Evolutionary conservation across 139 green algal species (phyloP), one percentile per base, ranked within the genome.

Genomic region (Zygnema cylindricum): DNA sequence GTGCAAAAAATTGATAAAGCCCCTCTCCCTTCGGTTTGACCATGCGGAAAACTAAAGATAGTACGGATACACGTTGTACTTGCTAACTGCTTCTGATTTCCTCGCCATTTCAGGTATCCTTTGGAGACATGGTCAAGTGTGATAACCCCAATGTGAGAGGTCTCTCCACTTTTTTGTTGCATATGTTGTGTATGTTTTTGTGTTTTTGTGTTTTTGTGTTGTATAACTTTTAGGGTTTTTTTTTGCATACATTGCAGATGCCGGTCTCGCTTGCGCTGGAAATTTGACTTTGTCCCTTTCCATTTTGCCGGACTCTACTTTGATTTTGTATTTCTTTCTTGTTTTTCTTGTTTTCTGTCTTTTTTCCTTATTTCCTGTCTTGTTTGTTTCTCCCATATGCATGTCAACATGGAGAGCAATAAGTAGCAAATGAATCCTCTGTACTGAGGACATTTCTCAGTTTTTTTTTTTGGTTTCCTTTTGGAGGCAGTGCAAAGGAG

Each of bases 401-500:
- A 21, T 22, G 57, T 30, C 57, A 25, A 73, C 30, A 73, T 73
- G 21, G 30, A 81, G n/a, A n/a, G n/a, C n/a, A n/a, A n/a, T n/a
- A 81, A 21, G 22, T 69, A 22, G 73, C 73, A 40, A 16, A 43
- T 69, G 73, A 35, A 81, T 16, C 35, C 23, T 22, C 16, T 35
- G 21, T 69, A 22, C 21, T 81, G 21, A 35, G 30, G 22, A 16
- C 73, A 40, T 16, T 81, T 22, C 21, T 40, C 42, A 54, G 42
- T 16, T 81, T 43, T 35, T 81, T 81, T 35, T 86, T 82, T 86
- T 75, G 16, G 21, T 16, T 22, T 86, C 21, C 87, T 2, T 85
- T 38, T 85, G 2, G 40, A 63, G 43, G 30, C 81, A 89, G 73
- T 89, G 84, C 84, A 88, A 89, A 88, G 84, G 84, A 2, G 84